Evolutionary conservation across 2,329 filamentous ascomycete genomes (phyloP), one percentile per base, ranked within the genome.

Genomic region (Escovopsis weberi): DNA sequence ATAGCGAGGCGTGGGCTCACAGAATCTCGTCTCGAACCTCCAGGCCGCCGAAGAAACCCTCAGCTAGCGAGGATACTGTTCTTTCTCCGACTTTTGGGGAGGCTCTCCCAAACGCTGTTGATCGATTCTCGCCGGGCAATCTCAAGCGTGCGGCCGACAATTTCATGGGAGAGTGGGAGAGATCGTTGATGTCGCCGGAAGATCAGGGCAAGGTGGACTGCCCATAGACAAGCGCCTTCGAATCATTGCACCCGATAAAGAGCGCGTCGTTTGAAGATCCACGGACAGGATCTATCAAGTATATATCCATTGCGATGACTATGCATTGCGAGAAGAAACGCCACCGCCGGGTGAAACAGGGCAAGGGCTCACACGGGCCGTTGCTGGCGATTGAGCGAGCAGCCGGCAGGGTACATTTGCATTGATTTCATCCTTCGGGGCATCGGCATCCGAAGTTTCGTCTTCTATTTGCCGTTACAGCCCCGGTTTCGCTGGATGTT

Each of bases 121-220:
- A 79, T 56, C 78, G 80, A 49, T 64, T 87, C 36, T 74, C 77
- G 8, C 83, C 87, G 0, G 79, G 78, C 51, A 87, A 85, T 53
- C 65, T 95, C 51, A 85, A 86, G 57, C 75, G 78, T 33, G 89
- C 85, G 1, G 85, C 88, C n/a, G 83, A 80, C 33, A 83, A 82
- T 48, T 69, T 94, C 44, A 86, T 95, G 77, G 82, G 80, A 49
- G 87, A 94, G 57, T 94, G 86, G 85, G 89, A 96, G 65, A 85
- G 78, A 59, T 64, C 61, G 4, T 51, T 64, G 37, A 50, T 52
- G 6, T 49, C 58, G 8, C 58, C 61, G 10, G 49, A 53, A 34
- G 39, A 44, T 28, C 50, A 47, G 18, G 48, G 56, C 48, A 59
- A 61, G 48, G 60, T 62, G 48, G 28, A 32, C 28, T 32, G 28